Evolutionary conservation across 169 alveolate species (phyloP).

Genomic region (Cryptosporidium xiaoi): DNA sequence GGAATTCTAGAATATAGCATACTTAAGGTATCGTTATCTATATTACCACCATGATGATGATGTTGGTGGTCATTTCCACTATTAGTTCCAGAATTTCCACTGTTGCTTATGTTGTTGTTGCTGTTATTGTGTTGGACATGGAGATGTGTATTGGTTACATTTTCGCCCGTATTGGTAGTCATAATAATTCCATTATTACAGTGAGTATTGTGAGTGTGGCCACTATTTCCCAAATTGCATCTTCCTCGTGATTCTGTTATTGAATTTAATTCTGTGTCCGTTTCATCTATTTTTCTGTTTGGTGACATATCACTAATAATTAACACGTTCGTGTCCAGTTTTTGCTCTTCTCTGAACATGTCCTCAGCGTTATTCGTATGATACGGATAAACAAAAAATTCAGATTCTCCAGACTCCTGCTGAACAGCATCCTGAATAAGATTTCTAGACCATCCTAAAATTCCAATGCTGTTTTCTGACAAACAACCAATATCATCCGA

Average conservation of each 20-base stretch:
- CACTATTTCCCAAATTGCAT: no score
- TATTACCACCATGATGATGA: neutral
- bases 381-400: conserved; percentile 7
- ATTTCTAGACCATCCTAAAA: conserved; percentile 42
- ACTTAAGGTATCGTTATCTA: neutral
- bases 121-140: no score
- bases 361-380: conserved; percentile 46
- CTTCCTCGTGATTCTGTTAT: no score
- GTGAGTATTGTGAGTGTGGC: no score
- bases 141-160: neutral
- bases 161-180: conserved; percentile 5
- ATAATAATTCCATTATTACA: neutral
- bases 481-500: conserved; percentile 28
- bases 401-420: conserved; percentile 1
- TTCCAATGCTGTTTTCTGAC: conserved; percentile 29
- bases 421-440: conserved; percentile 11
- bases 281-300: neutral
- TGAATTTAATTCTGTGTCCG: neutral
- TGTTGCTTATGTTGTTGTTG: no score
- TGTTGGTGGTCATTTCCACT: no score
- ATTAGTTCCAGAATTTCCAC: no score
- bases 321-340: neutral
- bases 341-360: conserved; percentile 39
- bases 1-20: conserved; percentile 5
- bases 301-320: no score